phyloP scores from a whole-genome alignment of 2,329 filamentous ascomycete genomes.

The Stenocarpella maydis region DNA sequence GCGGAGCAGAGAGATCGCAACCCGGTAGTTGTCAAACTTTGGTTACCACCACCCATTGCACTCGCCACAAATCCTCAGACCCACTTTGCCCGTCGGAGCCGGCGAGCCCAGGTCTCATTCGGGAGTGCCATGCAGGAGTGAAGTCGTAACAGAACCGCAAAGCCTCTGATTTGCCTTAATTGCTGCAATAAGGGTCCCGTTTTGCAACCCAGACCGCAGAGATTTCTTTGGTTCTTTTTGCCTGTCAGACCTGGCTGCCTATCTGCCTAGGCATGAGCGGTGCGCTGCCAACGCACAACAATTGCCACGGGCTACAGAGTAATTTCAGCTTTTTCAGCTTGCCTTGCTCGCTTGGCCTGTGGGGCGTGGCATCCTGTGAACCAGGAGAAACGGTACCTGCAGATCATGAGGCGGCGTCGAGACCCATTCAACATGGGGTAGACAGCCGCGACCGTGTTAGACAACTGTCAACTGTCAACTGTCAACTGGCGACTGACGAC shows the following conservation, averaged over 20 bases:
- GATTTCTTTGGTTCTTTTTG: neutral
- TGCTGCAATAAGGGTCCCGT: constrained; percentile 29
- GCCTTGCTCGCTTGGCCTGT: constrained; percentile 36
- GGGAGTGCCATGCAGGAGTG: constrained; percentile 27
- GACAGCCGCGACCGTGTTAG: neutral
- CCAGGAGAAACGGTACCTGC: constrained; percentile 17
- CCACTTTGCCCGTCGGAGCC: neutral
- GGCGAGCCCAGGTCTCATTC: constrained; percentile 15
- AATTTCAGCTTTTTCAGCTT: constrained; percentile 48
- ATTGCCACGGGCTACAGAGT: constrained; percentile 29
- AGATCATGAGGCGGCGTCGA: constrained; percentile 15
- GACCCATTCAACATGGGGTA: neutral
- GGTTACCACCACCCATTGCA: constrained; percentile 13
- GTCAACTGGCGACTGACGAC: neutral
- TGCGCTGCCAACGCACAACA: constrained; percentile 30
- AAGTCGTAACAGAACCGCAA: constrained; percentile 9
- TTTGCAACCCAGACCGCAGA: constrained; percentile 8
- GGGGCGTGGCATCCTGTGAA: constrained; percentile 31
- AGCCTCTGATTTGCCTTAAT: constrained; percentile 32
- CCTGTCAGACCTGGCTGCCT: neutral
- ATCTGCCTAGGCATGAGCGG: neutral
- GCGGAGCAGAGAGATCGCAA: constrained; percentile 45
- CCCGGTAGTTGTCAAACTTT: constrained; percentile 3
- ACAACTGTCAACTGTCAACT: neutral
- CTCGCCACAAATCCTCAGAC: constrained; percentile 37